phyloP scores from a whole-genome alignment of 108 stramenopile species.

The Asterionellopsis glacialis region DNA sequence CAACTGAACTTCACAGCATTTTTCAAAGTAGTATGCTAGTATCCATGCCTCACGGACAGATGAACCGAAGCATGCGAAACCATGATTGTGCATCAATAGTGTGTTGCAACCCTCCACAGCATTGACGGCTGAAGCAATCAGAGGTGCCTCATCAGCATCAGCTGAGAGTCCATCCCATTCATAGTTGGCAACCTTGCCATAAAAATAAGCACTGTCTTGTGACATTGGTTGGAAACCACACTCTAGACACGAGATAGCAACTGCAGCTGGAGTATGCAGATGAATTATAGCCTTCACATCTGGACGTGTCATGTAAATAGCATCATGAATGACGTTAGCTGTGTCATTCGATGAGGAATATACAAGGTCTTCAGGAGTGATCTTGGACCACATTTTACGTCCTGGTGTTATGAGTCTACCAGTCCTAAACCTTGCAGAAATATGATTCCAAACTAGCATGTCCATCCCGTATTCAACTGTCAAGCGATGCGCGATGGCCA shows the following conservation, averaged over 20 bases:
- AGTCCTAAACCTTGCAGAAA: slow-evolving; percentile 38
- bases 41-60: slow-evolving; percentile 55
- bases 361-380: slow-evolving; percentile 52
- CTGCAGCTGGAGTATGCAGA: slow-evolving; percentile 55
- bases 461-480: slow-evolving; percentile 57
- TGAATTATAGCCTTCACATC: slow-evolving; percentile 65
- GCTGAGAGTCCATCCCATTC: slow-evolving; percentile 55
- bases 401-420: slow-evolving; percentile 64
- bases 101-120: slow-evolving; percentile 37
- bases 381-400: slow-evolving; percentile 34
- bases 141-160: slow-evolving; percentile 42
- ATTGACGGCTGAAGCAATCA: slow-evolving; percentile 39
- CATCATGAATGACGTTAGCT: slow-evolving; percentile 64
- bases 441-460: slow-evolving; percentile 70
- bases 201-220: slow-evolving; percentile 53
- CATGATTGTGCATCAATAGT: slow-evolving; percentile 62
- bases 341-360: slow-evolving; percentile 47
- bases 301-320: slow-evolving; percentile 41
- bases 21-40: slow-evolving; percentile 65
- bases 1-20: slow-evolving; percentile 39
- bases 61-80: slow-evolving; percentile 41
- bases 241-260: slow-evolving; percentile 57
- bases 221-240: slow-evolving; percentile 47
- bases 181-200: slow-evolving; percentile 42
- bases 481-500: slow-evolving; percentile 35